These are phyloP conservation scores for Acacia pycnantha DNA, from an alignment of 331 rosid species.

Conservation along the genomic window DNA sequence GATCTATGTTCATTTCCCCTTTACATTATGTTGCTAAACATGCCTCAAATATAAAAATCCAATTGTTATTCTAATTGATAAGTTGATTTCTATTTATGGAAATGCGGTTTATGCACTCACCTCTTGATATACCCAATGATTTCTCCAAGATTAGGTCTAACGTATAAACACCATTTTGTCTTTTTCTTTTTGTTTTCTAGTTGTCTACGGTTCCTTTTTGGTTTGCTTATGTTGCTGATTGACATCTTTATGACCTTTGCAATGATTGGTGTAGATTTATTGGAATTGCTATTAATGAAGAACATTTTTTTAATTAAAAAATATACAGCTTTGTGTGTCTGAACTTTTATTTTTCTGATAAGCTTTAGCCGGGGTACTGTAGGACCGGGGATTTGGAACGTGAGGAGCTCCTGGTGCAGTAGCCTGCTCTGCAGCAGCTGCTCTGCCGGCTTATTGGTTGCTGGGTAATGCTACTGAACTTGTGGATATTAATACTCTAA, in stretches of 20 bases:
- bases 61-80: too few relatives aligned
- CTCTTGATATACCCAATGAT: too few relatives aligned
- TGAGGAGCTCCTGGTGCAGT: too few relatives aligned
- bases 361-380: conserved; percentile 72
- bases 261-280: conserved; percentile 17
- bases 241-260: conserved; percentile 1
- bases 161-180: neutral
- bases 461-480: too few relatives aligned
- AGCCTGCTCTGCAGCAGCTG: too few relatives aligned
- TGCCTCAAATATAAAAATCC: too few relatives aligned
- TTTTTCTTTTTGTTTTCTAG: neutral
- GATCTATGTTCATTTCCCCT: too few relatives aligned
- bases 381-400: conserved; percentile 93
- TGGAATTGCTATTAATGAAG: neutral
- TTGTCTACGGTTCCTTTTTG: neutral
- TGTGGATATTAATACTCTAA: too few relatives aligned
- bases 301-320: neutral
- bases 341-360: neutral
- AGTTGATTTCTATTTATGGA: too few relatives aligned
- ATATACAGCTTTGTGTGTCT: neutral
- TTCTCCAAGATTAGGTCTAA: neutral
- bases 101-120: neutral
- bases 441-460: too few relatives aligned
- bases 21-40: too few relatives aligned
- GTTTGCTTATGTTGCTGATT: neutral